Evolutionary conservation across 2,329 filamentous ascomycete species (phyloP).

Genomic region (Aureobasidium lini): DNA sequence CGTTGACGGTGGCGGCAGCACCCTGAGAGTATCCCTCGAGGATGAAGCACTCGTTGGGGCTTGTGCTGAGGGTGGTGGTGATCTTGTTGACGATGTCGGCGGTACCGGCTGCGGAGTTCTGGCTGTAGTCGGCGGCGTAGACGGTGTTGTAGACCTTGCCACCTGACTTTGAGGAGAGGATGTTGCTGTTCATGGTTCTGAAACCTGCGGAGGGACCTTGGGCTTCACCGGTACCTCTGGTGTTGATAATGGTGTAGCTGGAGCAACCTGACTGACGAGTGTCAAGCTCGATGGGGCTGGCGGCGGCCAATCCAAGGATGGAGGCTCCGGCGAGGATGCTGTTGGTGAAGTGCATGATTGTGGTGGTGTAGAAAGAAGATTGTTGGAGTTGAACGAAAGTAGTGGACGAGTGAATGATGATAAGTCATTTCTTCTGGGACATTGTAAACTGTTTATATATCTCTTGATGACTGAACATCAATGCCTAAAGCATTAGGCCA

Average conservation of each 20-base stretch:
- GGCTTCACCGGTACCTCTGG: conserved; percentile 22
- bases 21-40: conserved; percentile 34
- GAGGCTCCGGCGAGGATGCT: background rate
- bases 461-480: background rate
- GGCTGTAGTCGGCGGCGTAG: conserved; percentile 25
- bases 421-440: background rate
- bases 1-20: conserved; percentile 30
- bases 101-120: conserved; percentile 25
- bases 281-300: conserved; percentile 6
- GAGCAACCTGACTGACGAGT: background rate
- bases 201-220: conserved; percentile 24
- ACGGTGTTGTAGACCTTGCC: conserved; percentile 32
- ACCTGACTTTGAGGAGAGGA: conserved; percentile 23
- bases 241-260: conserved; percentile 20
- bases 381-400: background rate
- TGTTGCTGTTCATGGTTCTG: conserved; percentile 28
- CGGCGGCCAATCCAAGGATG: background rate
- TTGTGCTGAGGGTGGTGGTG: conserved; percentile 19
- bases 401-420: background rate
- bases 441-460: background rate
- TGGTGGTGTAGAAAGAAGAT: background rate
- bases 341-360: conserved; percentile 7
- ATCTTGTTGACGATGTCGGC: conserved; percentile 30
- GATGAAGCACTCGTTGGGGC: conserved; percentile 29
- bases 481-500: background rate